phyloP scores from a whole-genome alignment of 2,329 filamentous ascomycete species.

The Decorospora gaudefroyi region DNA sequence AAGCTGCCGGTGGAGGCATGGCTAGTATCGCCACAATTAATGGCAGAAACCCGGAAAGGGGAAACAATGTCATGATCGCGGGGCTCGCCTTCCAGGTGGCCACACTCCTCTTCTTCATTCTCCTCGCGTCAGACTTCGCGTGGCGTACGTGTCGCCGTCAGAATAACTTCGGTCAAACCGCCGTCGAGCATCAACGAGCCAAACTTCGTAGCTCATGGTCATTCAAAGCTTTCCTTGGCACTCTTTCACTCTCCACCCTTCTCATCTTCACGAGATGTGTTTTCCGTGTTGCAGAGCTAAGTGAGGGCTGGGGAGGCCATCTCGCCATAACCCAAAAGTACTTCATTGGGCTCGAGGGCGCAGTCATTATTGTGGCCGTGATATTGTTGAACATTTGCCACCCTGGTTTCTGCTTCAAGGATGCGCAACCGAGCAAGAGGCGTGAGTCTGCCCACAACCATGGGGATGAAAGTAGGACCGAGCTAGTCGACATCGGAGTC shows the following conservation, averaged over 20 bases:
- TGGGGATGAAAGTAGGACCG: slow-evolving; percentile 13
- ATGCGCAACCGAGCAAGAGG: slow-evolving; percentile 21
- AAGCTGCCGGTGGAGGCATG: slow-evolving; percentile 52
- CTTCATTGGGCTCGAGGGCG: slow-evolving; percentile 48
- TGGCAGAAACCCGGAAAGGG: slow-evolving; percentile 41
- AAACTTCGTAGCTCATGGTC: slow-evolving; percentile 40
- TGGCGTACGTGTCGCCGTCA: slow-evolving; percentile 33
- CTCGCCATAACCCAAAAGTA: slow-evolving; percentile 56
- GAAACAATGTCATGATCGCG: slow-evolving; percentile 54
- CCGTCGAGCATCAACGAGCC: slow-evolving; percentile 33
- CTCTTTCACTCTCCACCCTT: slow-evolving; percentile 62
- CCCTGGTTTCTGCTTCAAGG: slow-evolving; percentile 46
- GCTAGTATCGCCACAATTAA: slow-evolving; percentile 44
- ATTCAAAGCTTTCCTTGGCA: slow-evolving; percentile 62
- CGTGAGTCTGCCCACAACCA: neutral
- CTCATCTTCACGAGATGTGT: slow-evolving; percentile 67
- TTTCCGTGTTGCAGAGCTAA: slow-evolving; percentile 69
- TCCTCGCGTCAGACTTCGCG: slow-evolving; percentile 50
- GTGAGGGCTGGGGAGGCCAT: slow-evolving; percentile 64
- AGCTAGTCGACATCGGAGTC: slow-evolving; percentile 2
- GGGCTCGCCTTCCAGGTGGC: slow-evolving; percentile 53
- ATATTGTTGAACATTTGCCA: slow-evolving; percentile 45
- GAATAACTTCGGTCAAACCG: slow-evolving; percentile 20
- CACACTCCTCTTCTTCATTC: slow-evolving; percentile 51
- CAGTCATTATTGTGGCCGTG: slow-evolving; percentile 40